phyloP scores from a whole-genome alignment of 1,284 basidiomycete genomes.

The Cutaneotrichosporon dermatis region DNA sequence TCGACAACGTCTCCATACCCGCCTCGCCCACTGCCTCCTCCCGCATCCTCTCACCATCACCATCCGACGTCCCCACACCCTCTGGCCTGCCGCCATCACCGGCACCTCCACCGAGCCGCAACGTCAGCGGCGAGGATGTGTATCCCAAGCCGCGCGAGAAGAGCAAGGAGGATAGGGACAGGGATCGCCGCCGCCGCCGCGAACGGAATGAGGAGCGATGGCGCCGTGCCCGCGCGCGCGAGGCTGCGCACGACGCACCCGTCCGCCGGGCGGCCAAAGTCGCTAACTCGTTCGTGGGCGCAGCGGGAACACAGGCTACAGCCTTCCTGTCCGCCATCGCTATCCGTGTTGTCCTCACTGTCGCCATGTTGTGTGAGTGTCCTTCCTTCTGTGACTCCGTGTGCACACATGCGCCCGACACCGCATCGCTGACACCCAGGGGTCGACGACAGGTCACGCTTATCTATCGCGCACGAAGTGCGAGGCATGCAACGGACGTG shows the following conservation, averaged over 20 bases:
- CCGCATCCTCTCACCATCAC: not conserved
- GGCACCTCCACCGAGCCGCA: not conserved
- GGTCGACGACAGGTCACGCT: not conserved
- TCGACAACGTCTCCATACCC: not conserved
- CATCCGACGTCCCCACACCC: not conserved
- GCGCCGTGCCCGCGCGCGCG: slow-evolving; percentile 20
- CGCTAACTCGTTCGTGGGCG: slow-evolving; percentile 3
- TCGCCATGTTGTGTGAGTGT: slow-evolving; percentile 13
- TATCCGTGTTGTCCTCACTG: slow-evolving; percentile 11
- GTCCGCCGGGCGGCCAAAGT: slow-evolving; percentile 14
- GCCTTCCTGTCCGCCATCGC: slow-evolving; percentile 3
- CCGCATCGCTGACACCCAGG: not conserved
- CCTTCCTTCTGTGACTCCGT: no score
- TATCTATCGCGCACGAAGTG: not conserved
- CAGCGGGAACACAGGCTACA: slow-evolving; percentile 1
- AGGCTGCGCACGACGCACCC: slow-evolving; percentile 21
- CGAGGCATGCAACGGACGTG: not conserved
- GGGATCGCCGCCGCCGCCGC: slow-evolving; percentile 12
- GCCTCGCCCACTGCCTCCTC: not conserved
- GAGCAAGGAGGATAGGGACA: not conserved
- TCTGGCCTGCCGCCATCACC: not conserved
- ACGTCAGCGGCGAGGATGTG: not conserved
- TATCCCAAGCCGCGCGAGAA: not conserved
- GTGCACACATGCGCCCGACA: no score
- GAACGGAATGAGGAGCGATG: slow-evolving; percentile 20